These are phyloP conservation scores for Catharanthus roseus DNA, from an alignment of 257 asterid species.

Conservation along the genomic window DNA sequence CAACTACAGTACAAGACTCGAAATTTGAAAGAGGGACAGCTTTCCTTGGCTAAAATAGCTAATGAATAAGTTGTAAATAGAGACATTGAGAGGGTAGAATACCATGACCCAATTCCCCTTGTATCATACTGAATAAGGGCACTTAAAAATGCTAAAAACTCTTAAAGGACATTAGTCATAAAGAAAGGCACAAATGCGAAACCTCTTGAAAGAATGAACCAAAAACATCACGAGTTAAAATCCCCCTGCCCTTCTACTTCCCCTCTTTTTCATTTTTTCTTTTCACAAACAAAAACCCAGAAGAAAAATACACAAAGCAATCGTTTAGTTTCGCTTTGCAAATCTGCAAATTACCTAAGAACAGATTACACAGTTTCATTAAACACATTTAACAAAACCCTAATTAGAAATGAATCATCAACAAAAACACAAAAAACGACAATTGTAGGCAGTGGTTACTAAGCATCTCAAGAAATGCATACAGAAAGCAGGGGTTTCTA, in stretches of 20 bases:
- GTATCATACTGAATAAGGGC: neutral
- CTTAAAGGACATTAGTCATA: neutral
- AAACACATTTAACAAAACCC: too few relatives aligned
- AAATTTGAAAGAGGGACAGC: neutral
- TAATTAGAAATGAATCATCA: too few relatives aligned
- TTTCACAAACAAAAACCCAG: neutral
- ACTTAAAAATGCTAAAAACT: neutral
- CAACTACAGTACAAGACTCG: neutral
- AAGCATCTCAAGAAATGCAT: too few relatives aligned
- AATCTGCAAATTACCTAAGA: neutral
- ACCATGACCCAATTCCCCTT: neutral
- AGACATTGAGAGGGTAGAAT: neutral
- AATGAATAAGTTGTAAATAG: too few relatives aligned
- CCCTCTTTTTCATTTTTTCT: neutral
- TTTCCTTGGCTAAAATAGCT: too few relatives aligned
- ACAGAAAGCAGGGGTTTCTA: too few relatives aligned
- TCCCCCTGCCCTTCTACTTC: neutral
- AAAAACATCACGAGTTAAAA: neutral
- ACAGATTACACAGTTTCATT: neutral
- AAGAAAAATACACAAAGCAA: neutral
- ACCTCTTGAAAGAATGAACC: neutral
- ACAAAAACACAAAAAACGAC: too few relatives aligned
- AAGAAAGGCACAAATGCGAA: neutral
- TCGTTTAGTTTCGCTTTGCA: neutral
- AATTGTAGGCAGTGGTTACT: too few relatives aligned